These are phyloP conservation scores for Malassezia vespertilionis DNA, from an alignment of 1,284 basidiomycete genomes.

Conservation along the genomic window DNA sequence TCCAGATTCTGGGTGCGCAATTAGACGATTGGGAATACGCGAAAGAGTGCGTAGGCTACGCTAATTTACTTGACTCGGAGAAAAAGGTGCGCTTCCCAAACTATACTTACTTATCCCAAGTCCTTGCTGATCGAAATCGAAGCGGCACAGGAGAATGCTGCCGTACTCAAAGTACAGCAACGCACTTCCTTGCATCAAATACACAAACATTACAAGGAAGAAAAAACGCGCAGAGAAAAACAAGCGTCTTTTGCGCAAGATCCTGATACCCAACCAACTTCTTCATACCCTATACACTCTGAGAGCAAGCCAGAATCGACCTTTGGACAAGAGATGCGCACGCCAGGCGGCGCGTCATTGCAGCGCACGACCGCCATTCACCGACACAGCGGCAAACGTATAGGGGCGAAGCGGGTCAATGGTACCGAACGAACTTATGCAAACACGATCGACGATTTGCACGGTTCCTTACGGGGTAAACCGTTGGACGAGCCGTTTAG, in stretches of 20 bases:
- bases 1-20: conserved; percentile 27
- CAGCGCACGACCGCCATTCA: conserved; percentile 7
- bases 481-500: background rate
- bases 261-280: too few relatives aligned
- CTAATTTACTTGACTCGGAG: conserved; percentile 21
- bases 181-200: conserved; percentile 18
- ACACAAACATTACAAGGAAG: conserved; percentile 21
- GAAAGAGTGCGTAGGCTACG: conserved; percentile 28
- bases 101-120: background rate
- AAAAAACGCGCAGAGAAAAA: too few relatives aligned
- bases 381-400: background rate
- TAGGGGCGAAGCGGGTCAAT: too few relatives aligned
- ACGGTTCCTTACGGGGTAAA: background rate
- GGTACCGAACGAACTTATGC: too few relatives aligned
- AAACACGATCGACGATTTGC: background rate
- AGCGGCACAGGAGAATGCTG: conserved; percentile 16
- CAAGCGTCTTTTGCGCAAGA: too few relatives aligned
- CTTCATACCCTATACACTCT: too few relatives aligned
- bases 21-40: conserved; percentile 36
- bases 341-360: conserved; percentile 2
- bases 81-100: conserved; percentile 12
- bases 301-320: too few relatives aligned
- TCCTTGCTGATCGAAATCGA: conserved; percentile 24
- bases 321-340: too few relatives aligned
- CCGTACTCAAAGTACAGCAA: conserved; percentile 18